Evolutionary conservation across 768 basidiomycete genomes (phyloP).

Genomic region (Collybia sordida): DNA sequence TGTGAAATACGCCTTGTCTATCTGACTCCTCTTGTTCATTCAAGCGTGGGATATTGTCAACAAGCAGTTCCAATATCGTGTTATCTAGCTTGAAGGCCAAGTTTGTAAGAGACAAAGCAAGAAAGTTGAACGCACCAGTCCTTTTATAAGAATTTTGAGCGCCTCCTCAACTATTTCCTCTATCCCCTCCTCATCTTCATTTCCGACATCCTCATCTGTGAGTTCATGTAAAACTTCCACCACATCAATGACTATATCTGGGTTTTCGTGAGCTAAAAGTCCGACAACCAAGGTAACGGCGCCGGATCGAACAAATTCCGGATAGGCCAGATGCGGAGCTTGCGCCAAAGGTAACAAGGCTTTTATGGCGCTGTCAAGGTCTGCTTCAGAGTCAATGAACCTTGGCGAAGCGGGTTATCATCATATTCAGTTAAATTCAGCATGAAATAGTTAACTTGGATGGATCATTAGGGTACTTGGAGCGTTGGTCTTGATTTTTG

Average conservation of each 20-base stretch:
- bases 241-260: slow-evolving; percentile 95
- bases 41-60: slow-evolving; percentile 85
- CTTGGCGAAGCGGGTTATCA: slow-evolving; percentile 38
- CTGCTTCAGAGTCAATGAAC: slow-evolving; percentile 98
- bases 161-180: slow-evolving; percentile 63
- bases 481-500: slow-evolving; percentile 95
- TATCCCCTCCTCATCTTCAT: slow-evolving; percentile 68
- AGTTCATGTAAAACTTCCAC: slow-evolving; percentile 92
- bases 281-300: slow-evolving; percentile 71
- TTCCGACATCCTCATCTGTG: slow-evolving; percentile 93
- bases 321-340: slow-evolving; percentile 78
- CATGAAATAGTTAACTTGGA: slow-evolving; percentile 57
- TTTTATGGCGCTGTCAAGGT: slow-evolving; percentile 87
- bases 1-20: slow-evolving; percentile 88
- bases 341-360: slow-evolving; percentile 88
- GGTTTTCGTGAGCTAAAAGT: slow-evolving; percentile 92
- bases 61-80: slow-evolving; percentile 83
- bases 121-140: slow-evolving; percentile 55
- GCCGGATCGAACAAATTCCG: slow-evolving; percentile 82
- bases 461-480: slow-evolving; percentile 92
- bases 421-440: no score
- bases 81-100: slow-evolving; percentile 62
- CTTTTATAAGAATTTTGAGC: slow-evolving; percentile 72
- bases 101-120: slow-evolving; percentile 2
- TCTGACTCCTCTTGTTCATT: slow-evolving; percentile 92